Evolutionary conservation across 768 basidiomycete genomes (phyloP).

Genomic region (Suillus brevipes): DNA sequence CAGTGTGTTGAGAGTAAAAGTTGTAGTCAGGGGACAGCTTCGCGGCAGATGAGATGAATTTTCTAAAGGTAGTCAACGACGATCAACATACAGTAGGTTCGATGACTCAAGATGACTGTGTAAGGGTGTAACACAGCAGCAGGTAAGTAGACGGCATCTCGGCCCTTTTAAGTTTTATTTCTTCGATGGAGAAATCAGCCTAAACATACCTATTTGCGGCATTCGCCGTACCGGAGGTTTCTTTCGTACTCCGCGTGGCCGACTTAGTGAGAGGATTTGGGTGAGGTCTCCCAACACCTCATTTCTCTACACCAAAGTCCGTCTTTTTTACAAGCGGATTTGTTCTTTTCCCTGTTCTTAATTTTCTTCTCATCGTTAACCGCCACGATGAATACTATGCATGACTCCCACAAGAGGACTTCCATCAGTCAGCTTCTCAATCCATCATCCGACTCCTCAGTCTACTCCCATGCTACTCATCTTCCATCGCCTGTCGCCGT

Average conservation of each 20-base stretch:
- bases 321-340: constrained; percentile 18
- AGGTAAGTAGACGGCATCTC: neutral
- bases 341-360: constrained; percentile 11
- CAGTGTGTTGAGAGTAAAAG: neutral
- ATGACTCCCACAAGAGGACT: constrained; percentile 49
- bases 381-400: constrained; percentile 41
- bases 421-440: constrained; percentile 53
- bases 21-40: neutral
- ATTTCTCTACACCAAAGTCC: constrained; percentile 27
- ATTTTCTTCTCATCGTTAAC: constrained; percentile 15
- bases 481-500: constrained; percentile 27
- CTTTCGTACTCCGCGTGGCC: constrained; percentile 29
- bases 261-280: constrained; percentile 24
- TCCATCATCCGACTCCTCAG: constrained; percentile 43
- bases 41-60: constrained; percentile 4
- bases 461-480: constrained; percentile 31
- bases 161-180: neutral
- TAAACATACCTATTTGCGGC: constrained; percentile 5
- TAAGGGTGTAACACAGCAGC: neutral
- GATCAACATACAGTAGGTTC: neutral
- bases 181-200: neutral
- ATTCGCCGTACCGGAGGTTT: constrained; percentile 7
- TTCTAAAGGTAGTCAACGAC: neutral
- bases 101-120: neutral
- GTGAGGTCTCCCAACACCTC: constrained; percentile 29